phyloP scores from a whole-genome alignment of 208 protist genomes.

The Strigomonas culicis region DNA sequence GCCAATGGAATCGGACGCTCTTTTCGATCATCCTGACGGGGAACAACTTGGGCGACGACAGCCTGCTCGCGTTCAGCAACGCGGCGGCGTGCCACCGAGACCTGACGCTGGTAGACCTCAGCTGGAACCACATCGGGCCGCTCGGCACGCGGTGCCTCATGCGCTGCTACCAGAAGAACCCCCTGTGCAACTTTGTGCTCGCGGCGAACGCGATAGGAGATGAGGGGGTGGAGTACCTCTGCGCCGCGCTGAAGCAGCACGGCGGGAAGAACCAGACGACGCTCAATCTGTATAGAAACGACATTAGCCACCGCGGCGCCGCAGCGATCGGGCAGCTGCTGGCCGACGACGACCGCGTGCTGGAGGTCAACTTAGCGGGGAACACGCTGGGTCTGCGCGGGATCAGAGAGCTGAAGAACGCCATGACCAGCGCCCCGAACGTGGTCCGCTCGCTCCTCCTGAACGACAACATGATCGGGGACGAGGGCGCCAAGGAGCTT shows the following conservation, averaged over 20 bases:
- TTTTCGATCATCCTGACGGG: constrained; percentile 64
- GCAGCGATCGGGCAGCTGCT: constrained; percentile 63
- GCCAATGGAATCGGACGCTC: constrained; percentile 81
- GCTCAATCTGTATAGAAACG: constrained; percentile 77
- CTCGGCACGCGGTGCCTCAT: constrained; percentile 75
- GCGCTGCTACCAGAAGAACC: constrained; percentile 76
- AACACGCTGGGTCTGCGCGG: constrained; percentile 83
- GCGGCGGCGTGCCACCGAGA: constrained; percentile 82
- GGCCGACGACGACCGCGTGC: constrained; percentile 46
- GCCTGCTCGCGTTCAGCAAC: constrained; percentile 80
- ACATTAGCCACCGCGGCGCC: constrained; percentile 57
- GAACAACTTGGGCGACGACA: constrained; percentile 75
- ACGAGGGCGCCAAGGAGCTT: constrained; percentile 70
- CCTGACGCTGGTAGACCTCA: constrained; percentile 68
- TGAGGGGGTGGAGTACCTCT: constrained; percentile 53
- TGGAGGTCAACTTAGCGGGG: constrained; percentile 64
- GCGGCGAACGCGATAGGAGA: constrained; percentile 77
- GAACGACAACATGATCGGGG: constrained; percentile 73
- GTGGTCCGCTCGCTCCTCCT: constrained; percentile 55
- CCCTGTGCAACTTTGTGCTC: constrained; percentile 65
- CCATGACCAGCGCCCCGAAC: constrained; percentile 23
- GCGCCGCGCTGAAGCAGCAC: constrained; percentile 62
- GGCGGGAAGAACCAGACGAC: constrained; percentile 55
- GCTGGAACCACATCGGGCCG: constrained; percentile 77
- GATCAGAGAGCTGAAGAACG: constrained; percentile 42